phyloP scores from a whole-genome alignment of 2,329 filamentous ascomycete species.

The Cladosporium sp. region DNA sequence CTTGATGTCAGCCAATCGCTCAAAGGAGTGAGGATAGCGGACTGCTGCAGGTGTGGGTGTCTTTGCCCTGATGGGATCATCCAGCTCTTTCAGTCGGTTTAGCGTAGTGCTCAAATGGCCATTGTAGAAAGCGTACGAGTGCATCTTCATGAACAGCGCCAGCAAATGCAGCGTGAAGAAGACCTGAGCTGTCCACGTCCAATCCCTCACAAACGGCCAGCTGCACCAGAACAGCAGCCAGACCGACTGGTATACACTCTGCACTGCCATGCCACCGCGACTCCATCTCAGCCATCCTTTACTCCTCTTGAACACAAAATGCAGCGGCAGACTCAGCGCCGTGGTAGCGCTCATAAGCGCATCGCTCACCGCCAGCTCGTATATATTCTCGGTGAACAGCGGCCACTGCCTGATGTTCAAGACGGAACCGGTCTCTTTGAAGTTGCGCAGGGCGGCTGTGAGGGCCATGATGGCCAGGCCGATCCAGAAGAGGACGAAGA shows the following conservation, averaged over 20 bases:
- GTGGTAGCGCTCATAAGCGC: conserved; percentile 81
- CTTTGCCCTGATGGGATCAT: conserved; percentile 59
- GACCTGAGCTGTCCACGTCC: conserved; percentile 97
- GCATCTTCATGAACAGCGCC: conserved; percentile 97
- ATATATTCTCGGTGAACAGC: conserved; percentile 84
- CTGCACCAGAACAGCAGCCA: conserved; percentile 79
- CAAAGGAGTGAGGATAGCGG: conserved; percentile 60
- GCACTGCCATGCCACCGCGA: conserved; percentile 74
- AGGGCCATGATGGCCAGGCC: conserved; percentile 95
- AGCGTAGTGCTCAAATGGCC: conserved; percentile 89
- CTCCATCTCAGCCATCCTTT: conserved; percentile 68
- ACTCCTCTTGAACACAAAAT: conserved; percentile 64
- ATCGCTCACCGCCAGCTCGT: conserved; percentile 82
- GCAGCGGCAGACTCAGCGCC: conserved; percentile 70
- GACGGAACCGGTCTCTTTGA: conserved; percentile 89
- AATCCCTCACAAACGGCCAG: conserved; percentile 80
- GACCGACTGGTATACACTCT: conserved; percentile 75
- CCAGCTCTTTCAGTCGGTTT: conserved; percentile 75
- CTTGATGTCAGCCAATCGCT: conserved; percentile 17
- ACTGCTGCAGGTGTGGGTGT: conserved; percentile 61
- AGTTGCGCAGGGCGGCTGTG: conserved; percentile 87
- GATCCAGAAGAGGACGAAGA: conserved; percentile 99
- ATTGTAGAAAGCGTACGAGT: conserved; percentile 98
- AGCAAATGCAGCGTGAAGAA: conserved; percentile 91
- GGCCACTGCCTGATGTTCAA: conserved; percentile 85